These are phyloP conservation scores for slime mould (Dictyostelium discoideum) DNA, from an alignment of 78 protist species.

Conservation along the genomic window DNA sequence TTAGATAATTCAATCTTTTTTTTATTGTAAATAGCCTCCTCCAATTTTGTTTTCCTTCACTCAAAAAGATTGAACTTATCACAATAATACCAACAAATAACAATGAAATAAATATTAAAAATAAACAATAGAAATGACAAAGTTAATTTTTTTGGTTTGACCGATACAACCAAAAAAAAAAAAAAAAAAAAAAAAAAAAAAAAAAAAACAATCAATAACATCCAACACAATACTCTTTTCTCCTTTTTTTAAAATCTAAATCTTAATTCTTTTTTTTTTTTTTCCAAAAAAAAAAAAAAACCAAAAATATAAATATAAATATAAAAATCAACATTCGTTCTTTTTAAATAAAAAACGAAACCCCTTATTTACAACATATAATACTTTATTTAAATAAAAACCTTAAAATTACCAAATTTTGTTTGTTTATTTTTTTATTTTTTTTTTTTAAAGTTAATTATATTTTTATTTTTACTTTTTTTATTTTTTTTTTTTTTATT, in stretches of 20 bases:
- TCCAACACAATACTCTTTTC: background rate
- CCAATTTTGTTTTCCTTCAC: background rate
- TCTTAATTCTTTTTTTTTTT: background rate
- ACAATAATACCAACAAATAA: too few relatives aligned
- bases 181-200: background rate
- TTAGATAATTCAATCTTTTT: background rate
- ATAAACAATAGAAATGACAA: background rate
- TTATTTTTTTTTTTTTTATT: background rate
- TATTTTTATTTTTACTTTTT: background rate
- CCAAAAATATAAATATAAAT: background rate
- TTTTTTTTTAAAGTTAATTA: background rate
- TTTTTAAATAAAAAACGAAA: slow-evolving; percentile 14
- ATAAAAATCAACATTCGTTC: background rate
- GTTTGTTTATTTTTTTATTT: background rate
- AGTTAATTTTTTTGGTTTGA: background rate
- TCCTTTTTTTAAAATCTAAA: background rate
- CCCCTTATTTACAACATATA: background rate
- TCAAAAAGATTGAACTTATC: background rate
- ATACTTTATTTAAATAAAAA: background rate
- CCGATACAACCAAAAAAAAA: background rate
- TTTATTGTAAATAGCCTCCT: background rate
- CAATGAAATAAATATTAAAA: background rate
- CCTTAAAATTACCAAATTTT: background rate
- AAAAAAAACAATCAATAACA: background rate
- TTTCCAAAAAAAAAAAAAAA: background rate